Evolutionary conservation across 768 basidiomycete species (phyloP).

Genomic region (Naganishia kalamii): DNA sequence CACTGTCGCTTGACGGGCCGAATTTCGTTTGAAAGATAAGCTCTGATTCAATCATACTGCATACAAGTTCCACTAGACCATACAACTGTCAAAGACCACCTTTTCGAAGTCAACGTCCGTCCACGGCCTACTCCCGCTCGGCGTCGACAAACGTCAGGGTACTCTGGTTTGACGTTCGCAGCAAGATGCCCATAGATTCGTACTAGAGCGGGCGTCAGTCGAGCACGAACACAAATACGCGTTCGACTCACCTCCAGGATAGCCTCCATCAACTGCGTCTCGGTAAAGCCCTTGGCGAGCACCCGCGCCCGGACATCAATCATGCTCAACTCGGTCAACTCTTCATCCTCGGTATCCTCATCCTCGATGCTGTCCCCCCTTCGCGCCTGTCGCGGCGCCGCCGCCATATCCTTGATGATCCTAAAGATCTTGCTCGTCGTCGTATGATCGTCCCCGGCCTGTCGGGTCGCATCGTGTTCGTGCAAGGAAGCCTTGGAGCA

Average conservation of each 20-base stretch:
- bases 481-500: conserved; percentile 86
- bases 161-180: conserved; percentile 73
- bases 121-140: conserved; percentile 10
- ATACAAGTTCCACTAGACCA: no score
- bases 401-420: conserved; percentile 78
- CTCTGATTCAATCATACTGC: no score
- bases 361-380: conserved; percentile 64
- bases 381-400: conserved; percentile 48
- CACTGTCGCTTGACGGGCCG: no score
- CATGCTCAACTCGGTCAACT: conserved; percentile 67
- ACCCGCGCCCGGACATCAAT: conserved; percentile 82
- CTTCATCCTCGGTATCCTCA: conserved; percentile 58
- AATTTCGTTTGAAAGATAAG: no score
- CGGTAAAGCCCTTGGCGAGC: conserved; percentile 79
- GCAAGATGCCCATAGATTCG: conserved; percentile 73
- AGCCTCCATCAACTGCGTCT: conserved; percentile 79
- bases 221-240: not conserved
- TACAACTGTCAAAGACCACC: not conserved
- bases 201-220: conserved; percentile 55
- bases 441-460: conserved; percentile 65
- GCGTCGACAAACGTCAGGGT: conserved; percentile 62
- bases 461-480: conserved; percentile 62
- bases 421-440: conserved; percentile 77
- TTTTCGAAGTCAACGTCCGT: not conserved
- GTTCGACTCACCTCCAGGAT: conserved; percentile 62